These are phyloP conservation scores for Solanum tacnaense DNA, from an alignment of 257 asterid genomes.

Conservation along the genomic window DNA sequence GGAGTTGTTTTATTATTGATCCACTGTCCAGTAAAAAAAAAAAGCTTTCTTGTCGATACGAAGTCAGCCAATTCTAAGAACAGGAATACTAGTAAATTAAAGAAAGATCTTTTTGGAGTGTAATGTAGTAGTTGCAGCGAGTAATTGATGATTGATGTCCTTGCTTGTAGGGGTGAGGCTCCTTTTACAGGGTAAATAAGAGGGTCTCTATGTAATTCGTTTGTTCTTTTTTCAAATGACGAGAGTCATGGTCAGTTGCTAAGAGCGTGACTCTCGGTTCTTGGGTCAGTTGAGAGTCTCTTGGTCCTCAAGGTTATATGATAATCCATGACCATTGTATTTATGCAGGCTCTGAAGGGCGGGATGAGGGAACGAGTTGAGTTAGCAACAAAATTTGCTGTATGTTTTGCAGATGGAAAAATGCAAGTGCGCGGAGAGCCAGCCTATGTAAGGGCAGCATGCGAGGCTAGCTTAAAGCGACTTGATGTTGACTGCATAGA, in stretches of 20 bases:
- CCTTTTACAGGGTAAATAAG: not conserved
- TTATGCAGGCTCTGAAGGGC: constrained; percentile 26
- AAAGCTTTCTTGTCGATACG: not conserved
- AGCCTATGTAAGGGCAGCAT: constrained; percentile 21
- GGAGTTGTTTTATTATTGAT: not conserved
- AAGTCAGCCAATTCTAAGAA: not conserved
- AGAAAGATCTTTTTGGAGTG: not conserved
- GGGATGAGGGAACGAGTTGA: constrained; percentile 25
- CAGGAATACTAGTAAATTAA: not conserved
- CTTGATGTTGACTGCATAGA: constrained; percentile 32
- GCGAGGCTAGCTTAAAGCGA: constrained; percentile 36
- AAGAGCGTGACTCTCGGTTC: not conserved
- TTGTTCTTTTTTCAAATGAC: not conserved
- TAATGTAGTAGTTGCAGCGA: not conserved
- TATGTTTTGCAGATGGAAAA: not conserved
- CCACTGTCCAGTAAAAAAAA: not conserved
- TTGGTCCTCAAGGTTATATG: not conserved
- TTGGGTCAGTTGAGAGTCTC: not conserved
- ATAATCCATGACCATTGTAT: not conserved
- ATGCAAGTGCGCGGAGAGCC: constrained; percentile 27
- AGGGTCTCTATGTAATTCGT: not conserved
- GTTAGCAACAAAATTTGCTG: constrained; percentile 34
- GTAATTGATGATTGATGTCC: not conserved
- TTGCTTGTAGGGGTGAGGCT: not conserved
- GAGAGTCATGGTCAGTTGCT: not conserved